Base-by-base conservation (phyloP, 2,329 filamentous ascomycete genomes). In the Cladosporium cucumerinum region DNA sequence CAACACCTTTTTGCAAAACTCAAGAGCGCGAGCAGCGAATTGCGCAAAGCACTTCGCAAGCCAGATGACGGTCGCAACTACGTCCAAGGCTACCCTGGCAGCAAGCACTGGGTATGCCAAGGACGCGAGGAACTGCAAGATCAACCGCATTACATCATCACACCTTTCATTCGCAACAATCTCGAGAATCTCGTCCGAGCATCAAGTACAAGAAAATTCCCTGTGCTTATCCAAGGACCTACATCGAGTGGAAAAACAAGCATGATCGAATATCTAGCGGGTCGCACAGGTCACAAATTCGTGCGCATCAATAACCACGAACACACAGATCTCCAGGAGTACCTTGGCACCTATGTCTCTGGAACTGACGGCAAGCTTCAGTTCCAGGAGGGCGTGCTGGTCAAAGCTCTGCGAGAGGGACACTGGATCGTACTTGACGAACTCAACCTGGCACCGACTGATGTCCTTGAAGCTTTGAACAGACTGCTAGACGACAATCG, bases 261-360 rank as follows among this genome's bases (percentile, higher is more conserved):
- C 78, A 99, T 99, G 95, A 96, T 99, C 49, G 94, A 98, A 78
- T 97, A 97, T 75, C 84, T 99, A 43, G 94, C 96, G n/a, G 95
- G 96, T 73, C 90, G 91, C 63, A 98, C 93, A 32, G 95, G 96
- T 3, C 97, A 99, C 76, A 95, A 91, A 73, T 99, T 98, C 74
- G 93, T 99, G 51, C 88, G 95, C 66, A 99, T 99, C 82, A 99
- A 99, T 80, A 99, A 99, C 71, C 95, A 99, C 78, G 96, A 99
- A 75, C 95, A 99, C 74, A 99, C 95, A 0, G 95, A 99, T 76
- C 82, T 99, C 43, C 95, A 99, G 77, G 96, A 99, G 75, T 99
- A 99, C 73, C 81, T 99, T 6, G 95, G 95, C 21, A 96, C 93
- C 0, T 99, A 99, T 71, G 83, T 97, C 1, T 97, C 95, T 2